Percentiles rank a stretch among this genome's conserved stretches.
Evolutionary conservation across 1,139 yeast species (phyloP).

Genomic region (Candida tetrigidarum): DNA sequence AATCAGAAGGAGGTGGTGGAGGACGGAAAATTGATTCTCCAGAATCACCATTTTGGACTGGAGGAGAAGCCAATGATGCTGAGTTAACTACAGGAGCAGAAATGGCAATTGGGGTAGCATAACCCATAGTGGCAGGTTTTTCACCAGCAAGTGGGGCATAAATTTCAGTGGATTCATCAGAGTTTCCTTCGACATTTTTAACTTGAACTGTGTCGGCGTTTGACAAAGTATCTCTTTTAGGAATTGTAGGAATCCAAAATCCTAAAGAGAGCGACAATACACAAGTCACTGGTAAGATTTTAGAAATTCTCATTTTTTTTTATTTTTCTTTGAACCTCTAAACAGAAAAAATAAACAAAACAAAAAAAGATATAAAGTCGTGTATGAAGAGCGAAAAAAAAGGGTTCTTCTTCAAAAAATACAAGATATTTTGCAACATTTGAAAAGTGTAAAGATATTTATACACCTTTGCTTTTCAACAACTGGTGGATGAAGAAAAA

Average conservation of each 20-base stretch:
- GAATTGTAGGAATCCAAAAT: slow-evolving; percentile 5
- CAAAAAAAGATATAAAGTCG: not conserved
- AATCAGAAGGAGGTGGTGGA: too few relatives aligned
- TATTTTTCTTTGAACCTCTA: not conserved
- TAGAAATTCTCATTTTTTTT: slow-evolving; percentile 5
- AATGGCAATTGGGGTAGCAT: too few relatives aligned
- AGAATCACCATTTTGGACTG: too few relatives aligned
- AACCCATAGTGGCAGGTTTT: not conserved
- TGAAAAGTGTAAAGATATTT: slow-evolving; percentile 1
- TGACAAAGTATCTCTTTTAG: not conserved
- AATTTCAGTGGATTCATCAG: not conserved
- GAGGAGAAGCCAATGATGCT: too few relatives aligned
- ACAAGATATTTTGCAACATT: not conserved
- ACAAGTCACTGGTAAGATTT: slow-evolving; percentile 7
- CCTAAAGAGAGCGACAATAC: slow-evolving; percentile 4
- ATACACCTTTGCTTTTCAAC: not conserved
- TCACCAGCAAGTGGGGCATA: not conserved
- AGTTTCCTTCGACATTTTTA: not conserved
- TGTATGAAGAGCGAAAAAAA: not conserved
- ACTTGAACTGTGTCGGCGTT: not conserved
- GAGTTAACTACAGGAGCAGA: too few relatives aligned
- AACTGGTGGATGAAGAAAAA: not conserved
- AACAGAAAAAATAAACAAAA: slow-evolving; percentile 1
- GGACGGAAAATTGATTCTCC: too few relatives aligned
- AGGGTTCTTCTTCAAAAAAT: not conserved